These are phyloP conservation scores for Saturnispora zaruensis DNA, from an alignment of 805 yeast species.

Conservation along the genomic window DNA sequence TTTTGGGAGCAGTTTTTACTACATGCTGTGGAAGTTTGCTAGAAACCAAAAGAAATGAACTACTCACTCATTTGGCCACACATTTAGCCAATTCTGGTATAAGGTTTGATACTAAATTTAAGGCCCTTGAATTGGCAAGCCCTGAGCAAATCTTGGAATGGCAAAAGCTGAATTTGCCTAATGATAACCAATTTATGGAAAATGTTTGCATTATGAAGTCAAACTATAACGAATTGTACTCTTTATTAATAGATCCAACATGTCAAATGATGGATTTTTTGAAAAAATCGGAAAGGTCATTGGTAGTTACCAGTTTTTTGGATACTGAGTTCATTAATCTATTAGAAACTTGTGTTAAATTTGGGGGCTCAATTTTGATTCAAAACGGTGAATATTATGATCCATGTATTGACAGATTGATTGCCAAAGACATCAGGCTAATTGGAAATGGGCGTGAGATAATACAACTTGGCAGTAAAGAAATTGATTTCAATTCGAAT, in stretches of 20 bases:
- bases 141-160: conserved; percentile 36
- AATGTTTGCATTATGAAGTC: conserved; percentile 46
- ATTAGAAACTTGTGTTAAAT: conserved; percentile 71
- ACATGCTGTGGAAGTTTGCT: conserved; percentile 49
- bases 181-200: conserved; percentile 54
- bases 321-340: conserved; percentile 58
- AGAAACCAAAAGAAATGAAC: conserved; percentile 28
- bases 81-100: conserved; percentile 33
- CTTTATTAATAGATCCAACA: conserved; percentile 70
- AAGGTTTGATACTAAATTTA: conserved; percentile 29
- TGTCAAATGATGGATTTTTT: conserved; percentile 38
- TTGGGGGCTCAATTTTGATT: conserved; percentile 69
- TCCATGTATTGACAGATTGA: conserved; percentile 57
- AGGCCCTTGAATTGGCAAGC: neutral
- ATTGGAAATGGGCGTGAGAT: conserved; percentile 71
- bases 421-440: conserved; percentile 50
- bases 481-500: conserved; percentile 56
- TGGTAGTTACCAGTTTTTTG: conserved; percentile 59
- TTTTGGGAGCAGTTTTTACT: conserved; percentile 53
- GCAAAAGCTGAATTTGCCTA: conserved; percentile 44
- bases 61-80: conserved; percentile 17
- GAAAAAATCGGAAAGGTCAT: conserved; percentile 27
- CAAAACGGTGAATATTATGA: conserved; percentile 77
- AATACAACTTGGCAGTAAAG: conserved; percentile 51
- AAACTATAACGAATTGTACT: conserved; percentile 27